Base-by-base conservation (phyloP, 2,329 filamentous ascomycete genomes). In the Pseudogymnoascus sp. region DNA sequence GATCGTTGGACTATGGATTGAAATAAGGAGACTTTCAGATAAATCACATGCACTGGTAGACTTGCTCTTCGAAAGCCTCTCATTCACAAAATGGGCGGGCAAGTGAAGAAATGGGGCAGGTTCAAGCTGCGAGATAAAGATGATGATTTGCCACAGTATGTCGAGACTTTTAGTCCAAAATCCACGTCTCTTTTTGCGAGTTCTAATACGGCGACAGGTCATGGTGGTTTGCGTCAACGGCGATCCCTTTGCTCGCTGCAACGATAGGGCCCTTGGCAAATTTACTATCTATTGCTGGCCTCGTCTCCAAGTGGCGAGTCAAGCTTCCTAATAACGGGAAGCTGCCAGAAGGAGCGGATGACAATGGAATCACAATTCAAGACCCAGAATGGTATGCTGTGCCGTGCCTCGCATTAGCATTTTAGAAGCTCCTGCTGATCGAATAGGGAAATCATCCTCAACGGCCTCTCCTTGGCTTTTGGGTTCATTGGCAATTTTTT, bases 201-300 rank as follows among this genome's bases (percentile, higher is more conserved):
- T 48, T 36, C 58, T 64, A 21, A 59, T 27, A 59, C 31, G 7
- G 10, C 6, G 8, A 61, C 58, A 75, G 71, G 66, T 67, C 69
- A 45, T 76, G 74, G 75, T 76, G 73, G 74, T 72, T 76, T 61
- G 75, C 74, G 36, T 74, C 72, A 1, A 76, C 73, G 3, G 74
- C 73, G 3, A 74, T 85, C 48, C 83, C 83, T 3, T 77, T 89
- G 2, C 74, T 89, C 4, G 86, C 86, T 2, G 87, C 87, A 12
- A 85, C 86, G 1, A 79, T 87, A n/a, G 86, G 85, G 0, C 87
- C 87, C 1, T 74, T 89, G n/a, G 87, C 87, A 3, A 89, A 89
- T 69, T 80, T 89, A 21, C 77, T 87, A 64, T 87, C 84, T 1
- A 86, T 89, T 60, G 85, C 84, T 27, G 86, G 86, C 0, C 74